Base-by-base conservation (phyloP, 371 early-diverging fungal genomes). In the Syncephalis plumigaleata region DNA sequence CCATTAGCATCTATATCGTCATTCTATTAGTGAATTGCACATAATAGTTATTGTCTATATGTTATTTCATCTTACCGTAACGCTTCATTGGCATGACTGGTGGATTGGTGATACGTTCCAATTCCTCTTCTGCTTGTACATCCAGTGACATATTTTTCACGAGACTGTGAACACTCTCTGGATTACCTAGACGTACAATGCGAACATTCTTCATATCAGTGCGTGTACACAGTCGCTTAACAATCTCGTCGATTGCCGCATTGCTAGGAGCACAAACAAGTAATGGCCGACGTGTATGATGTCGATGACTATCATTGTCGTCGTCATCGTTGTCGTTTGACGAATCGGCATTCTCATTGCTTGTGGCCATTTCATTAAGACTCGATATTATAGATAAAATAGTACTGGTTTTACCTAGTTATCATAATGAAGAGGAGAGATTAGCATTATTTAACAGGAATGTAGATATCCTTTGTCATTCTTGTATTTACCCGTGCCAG, bases 231-330 rank as follows among this genome's bases (percentile, higher is more conserved):
- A 87, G 55, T n/a, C 85, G 77, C 50, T 80, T 77, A 22, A 85
- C 84, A 51, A 97, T 82, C 65, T 97, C 95, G 57, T 98, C 99
- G 24, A 91, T 87, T 0, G 97, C 98, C 0, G 96, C 95, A 59
- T 98, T 98, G 53, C 84, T 84, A 0, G 99, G 99, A 3, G 98
- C 95, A 56, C 96, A 93, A 7, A 94, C 79, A 1, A 98, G 60
- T 9, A 98, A 61, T 23, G 31, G 31, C 11, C 31, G 31, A 11
- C 69, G 51, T 48, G 55, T 44, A 38, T 7, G 7, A 7, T 7
- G 7, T 31, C 31, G 31, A 31, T 31, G 4, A 49, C 1, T 56
- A 51, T 1, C 48, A 21, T 11, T n/a, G 23, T 13, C 48, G 49
- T 13, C 47, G 11, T 31, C 31, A n/a, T n/a, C n/a, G n/a, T n/a